Percentiles rank a stretch among this genome's conserved stretches.
Conservation (phyloP, 2,329 filamentous ascomycete genomes). For the Rutstroemia sp. region DNA sequence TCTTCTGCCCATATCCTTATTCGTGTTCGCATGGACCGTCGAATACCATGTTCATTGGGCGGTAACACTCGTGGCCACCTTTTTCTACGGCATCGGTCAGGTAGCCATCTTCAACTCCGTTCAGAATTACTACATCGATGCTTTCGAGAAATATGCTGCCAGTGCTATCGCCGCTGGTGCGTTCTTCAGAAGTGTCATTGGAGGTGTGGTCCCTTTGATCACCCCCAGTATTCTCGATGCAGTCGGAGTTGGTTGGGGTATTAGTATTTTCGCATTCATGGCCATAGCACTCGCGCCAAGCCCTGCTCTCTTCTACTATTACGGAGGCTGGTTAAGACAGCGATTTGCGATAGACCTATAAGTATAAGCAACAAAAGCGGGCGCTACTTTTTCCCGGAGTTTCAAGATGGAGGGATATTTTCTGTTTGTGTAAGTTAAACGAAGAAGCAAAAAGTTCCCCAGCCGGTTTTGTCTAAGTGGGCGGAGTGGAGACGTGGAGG, state of each 20-base stretch:
- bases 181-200: constrained; percentile 39
- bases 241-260: constrained; percentile 42
- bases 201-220: constrained; percentile 39
- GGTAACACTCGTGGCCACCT: constrained; percentile 44
- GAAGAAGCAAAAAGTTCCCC: no score
- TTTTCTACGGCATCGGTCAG: constrained; percentile 42
- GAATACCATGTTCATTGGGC: constrained; percentile 49
- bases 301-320: constrained; percentile 41
- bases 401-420: not conserved
- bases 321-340: constrained; percentile 38
- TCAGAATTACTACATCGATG: constrained; percentile 48
- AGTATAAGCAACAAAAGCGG: not conserved
- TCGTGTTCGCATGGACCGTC: constrained; percentile 53
- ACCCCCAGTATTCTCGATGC: constrained; percentile 37
- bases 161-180: constrained; percentile 42
- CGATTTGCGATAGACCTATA: constrained; percentile 34
- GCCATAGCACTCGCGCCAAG: constrained; percentile 39
- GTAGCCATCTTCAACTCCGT: constrained; percentile 45
- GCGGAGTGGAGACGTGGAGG: no score
- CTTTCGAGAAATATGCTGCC: constrained; percentile 42
- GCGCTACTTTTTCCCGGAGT: not conserved
- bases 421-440: no score
- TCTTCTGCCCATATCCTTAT: constrained; percentile 49
- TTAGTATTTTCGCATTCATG: constrained; percentile 41
- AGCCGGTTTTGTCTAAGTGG: no score